Evolutionary conservation across 2,329 filamentous ascomycete genomes (phyloP).

Genomic region (Karstenula rhodostoma): DNA sequence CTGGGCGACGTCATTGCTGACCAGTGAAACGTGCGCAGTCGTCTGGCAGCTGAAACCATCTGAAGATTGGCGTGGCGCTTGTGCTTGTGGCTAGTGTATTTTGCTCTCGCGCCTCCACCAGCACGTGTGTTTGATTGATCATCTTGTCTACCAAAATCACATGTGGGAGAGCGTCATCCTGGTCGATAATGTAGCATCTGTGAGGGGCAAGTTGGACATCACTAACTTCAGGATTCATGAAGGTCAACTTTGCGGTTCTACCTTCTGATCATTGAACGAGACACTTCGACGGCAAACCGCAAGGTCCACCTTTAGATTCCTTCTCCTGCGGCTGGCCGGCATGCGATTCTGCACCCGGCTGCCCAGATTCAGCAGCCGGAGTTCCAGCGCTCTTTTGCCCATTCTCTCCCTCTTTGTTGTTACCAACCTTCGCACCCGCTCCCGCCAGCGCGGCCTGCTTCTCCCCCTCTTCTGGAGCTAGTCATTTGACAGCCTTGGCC

Average conservation of each 20-base stretch:
- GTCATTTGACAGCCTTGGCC: slow-evolving; percentile 79
- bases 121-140: background rate
- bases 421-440: background rate
- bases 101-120: background rate
- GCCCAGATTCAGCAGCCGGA: slow-evolving; percentile 11
- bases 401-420: slow-evolving; percentile 12
- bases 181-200: background rate
- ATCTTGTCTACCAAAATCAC: background rate
- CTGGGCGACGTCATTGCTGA: background rate
- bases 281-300: slow-evolving; percentile 80
- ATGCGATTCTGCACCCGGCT: slow-evolving; percentile 16
- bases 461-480: slow-evolving; percentile 61
- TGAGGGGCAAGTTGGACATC: background rate
- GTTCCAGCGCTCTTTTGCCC: slow-evolving; percentile 13
- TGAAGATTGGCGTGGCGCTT: background rate
- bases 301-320: slow-evolving; percentile 69
- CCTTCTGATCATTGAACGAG: slow-evolving; percentile 54
- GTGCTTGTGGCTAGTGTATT: background rate
- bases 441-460: slow-evolving; percentile 8
- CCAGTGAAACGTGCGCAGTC: background rate
- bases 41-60: background rate
- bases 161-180: background rate
- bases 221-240: background rate
- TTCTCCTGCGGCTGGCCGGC: slow-evolving; percentile 38
- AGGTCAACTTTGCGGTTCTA: background rate